Conservation (phyloP, 306 rosid species). For the Prunus dulcis region DNA sequence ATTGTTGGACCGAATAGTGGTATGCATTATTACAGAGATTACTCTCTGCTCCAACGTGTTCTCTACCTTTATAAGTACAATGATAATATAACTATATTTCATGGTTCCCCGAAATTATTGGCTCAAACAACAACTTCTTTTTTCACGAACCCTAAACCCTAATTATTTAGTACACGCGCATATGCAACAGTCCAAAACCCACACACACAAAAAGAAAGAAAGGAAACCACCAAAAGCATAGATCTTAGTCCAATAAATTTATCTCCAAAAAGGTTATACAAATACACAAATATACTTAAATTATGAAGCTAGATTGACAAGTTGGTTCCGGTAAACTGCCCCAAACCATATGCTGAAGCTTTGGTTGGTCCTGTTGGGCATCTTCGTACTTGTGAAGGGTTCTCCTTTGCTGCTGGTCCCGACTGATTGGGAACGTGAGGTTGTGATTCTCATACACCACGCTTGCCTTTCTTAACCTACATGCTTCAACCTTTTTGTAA, state of each 20-base stretch:
- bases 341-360: constrained; percentile 44
- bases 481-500: constrained; percentile 6
- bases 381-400: constrained; percentile 40
- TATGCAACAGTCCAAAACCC: neutral
- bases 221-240: neutral
- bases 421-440: constrained; percentile 25
- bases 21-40: constrained; percentile 16
- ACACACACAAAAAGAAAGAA: neutral
- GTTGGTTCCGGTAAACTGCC: neutral
- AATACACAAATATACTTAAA: neutral
- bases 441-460: constrained; percentile 30
- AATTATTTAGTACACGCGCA: neutral
- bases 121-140: neutral
- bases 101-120: constrained; percentile 1
- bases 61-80: constrained; percentile 25
- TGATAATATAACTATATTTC: neutral
- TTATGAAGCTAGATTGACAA: neutral
- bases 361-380: constrained; percentile 47
- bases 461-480: constrained; percentile 37
- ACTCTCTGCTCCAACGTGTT: constrained; percentile 34
- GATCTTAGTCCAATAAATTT: neutral
- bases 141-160: constrained; percentile 15
- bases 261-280: neutral
- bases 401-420: constrained; percentile 45
- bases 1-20: constrained; percentile 14